These are phyloP conservation scores for Hippophae gyantsensis DNA, from an alignment of 306 rosid species.

Conservation along the genomic window DNA sequence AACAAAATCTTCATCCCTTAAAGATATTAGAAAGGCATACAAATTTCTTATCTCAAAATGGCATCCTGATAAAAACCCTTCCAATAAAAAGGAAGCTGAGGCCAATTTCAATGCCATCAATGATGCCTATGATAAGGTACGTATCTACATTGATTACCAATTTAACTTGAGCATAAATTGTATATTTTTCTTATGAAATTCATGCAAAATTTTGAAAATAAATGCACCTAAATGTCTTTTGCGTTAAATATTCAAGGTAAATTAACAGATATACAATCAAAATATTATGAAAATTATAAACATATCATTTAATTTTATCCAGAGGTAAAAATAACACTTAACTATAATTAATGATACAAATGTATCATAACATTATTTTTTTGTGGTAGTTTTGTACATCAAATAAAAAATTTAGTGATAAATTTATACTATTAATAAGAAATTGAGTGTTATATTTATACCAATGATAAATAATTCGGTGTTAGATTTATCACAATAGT, in stretches of 20 bases:
- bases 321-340: too few relatives aligned
- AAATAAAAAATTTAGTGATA: too few relatives aligned
- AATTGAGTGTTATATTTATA: too few relatives aligned
- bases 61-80: slow-evolving; percentile 22
- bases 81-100: slow-evolving; percentile 9
- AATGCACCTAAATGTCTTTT: background rate
- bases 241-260: background rate
- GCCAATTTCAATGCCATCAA: slow-evolving; percentile 4
- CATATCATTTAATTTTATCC: too few relatives aligned
- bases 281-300: too few relatives aligned
- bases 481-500: too few relatives aligned
- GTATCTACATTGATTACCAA: too few relatives aligned
- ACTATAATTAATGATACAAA: too few relatives aligned
- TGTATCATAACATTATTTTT: too few relatives aligned
- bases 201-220: background rate
- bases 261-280: background rate
- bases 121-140: slow-evolving; percentile 21
- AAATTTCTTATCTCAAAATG: slow-evolving; percentile 33
- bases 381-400: too few relatives aligned
- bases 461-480: too few relatives aligned
- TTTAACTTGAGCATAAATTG: background rate
- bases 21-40: slow-evolving; percentile 50
- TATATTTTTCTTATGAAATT: background rate
- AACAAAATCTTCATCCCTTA: slow-evolving; percentile 30
- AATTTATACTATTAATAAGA: too few relatives aligned